Base-by-base conservation (phyloP, 2,329 filamentous ascomycete genomes). In the Pseudopyrenochaeta lycopersici region DNA sequence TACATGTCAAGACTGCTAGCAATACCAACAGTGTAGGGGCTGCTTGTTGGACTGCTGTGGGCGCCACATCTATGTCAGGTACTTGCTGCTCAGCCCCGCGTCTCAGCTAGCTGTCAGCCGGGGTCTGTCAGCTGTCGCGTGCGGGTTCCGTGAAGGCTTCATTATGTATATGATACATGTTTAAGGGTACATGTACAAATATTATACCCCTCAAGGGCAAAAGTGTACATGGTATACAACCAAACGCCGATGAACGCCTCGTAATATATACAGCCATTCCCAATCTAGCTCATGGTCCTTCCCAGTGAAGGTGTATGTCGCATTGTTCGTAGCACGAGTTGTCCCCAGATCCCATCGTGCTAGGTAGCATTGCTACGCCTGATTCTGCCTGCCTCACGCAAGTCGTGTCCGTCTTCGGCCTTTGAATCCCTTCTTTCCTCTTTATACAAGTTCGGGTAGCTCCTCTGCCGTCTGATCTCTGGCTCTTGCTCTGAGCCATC, bases 401-500 rank as follows among this genome's bases (percentile, higher is more conserved):
- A 17, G 33, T 36, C 18, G 20, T 50, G 55, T 15, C 41, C 52
- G 18, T 39, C 43, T 6, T 46, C 41, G 11, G 48, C 44, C 41
- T 64, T 60, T 0, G 66, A 64, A 33, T 63, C 61, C 41, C 61
- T 54, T 40, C 62, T 60, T 14, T 60, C 61, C 32, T 54, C 49
- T 21, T 49, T 58, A 52, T 74, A 70, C 41, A 72, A 33, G 43
- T 76, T 74, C 31, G 71, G 69, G 41, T 73, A 68, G 46, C 71
- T 80, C 48, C 77, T 70, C 58, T 75, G 70, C 52, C 75, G 59
- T 51, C 78, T 67, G n/a, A 72, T 35, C 36, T 64, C 58, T 2
- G 41, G 56, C 15, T 59, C 56, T 10, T 64, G 59, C 10, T 62
- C 61, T 17, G 54, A 54, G 4, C 36, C 58, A 11, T 64, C 58